phyloP scores from a whole-genome alignment of 2,329 filamentous ascomycete genomes.

The Malbranchea zuffiana region DNA sequence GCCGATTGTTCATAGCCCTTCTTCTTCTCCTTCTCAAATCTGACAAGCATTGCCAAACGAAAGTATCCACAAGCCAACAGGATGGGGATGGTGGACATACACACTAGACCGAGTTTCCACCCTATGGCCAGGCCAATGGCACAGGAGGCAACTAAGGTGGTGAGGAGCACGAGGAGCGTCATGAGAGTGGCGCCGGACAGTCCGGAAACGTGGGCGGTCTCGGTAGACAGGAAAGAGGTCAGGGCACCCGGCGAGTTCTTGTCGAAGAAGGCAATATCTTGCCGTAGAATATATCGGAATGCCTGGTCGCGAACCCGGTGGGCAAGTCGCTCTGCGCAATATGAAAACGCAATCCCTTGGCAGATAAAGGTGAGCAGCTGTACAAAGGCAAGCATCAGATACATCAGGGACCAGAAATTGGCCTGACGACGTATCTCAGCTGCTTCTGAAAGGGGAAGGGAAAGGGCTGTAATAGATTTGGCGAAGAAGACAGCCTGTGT shows the following conservation, averaged over 20 bases:
- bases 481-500: constrained; percentile 72
- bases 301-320: constrained; percentile 70
- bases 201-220: constrained; percentile 78
- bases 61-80: constrained; percentile 71
- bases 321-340: constrained; percentile 72
- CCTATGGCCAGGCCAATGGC: constrained; percentile 59
- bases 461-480: constrained; percentile 68
- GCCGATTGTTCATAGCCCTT: constrained; percentile 68
- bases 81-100: constrained; percentile 64
- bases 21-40: constrained; percentile 70
- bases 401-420: constrained; percentile 84
- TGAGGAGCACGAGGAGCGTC: constrained; percentile 67
- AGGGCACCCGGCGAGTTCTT: constrained; percentile 76
- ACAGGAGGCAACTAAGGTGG: constrained; percentile 66
- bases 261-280: constrained; percentile 89
- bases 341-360: constrained; percentile 67
- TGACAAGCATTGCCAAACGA: constrained; percentile 71
- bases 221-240: constrained; percentile 76
- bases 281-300: constrained; percentile 78
- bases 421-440: constrained; percentile 54
- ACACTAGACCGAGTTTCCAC: constrained; percentile 81
- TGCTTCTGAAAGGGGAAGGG: constrained; percentile 45
- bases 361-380: constrained; percentile 57
- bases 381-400: constrained; percentile 66
- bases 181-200: constrained; percentile 79